These are phyloP conservation scores for Daldinia sp. DNA, from an alignment of 2,329 filamentous ascomycete species.

Conservation along the genomic window DNA sequence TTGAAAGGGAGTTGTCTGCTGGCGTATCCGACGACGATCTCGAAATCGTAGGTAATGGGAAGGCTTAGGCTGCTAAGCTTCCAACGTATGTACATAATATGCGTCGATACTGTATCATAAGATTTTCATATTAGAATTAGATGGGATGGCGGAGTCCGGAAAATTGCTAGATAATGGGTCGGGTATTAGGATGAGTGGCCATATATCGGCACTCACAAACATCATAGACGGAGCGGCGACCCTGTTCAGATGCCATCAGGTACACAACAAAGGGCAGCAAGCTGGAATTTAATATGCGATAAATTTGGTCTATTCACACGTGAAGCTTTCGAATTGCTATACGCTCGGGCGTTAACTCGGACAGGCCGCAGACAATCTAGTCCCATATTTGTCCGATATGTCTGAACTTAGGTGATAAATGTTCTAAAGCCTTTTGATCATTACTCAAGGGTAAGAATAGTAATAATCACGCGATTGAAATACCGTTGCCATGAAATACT, in stretches of 20 bases:
- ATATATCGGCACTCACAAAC: background rate
- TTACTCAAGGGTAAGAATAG: background rate
- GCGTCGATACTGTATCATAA: slow-evolving; percentile 9
- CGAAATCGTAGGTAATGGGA: slow-evolving; percentile 41
- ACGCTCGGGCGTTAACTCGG: too few species aligned
- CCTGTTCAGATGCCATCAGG: background rate
- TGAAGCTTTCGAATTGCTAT: too few species aligned
- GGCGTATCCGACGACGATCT: slow-evolving; percentile 42
- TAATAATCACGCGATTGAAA: background rate
- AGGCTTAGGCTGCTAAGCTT: slow-evolving; percentile 6
- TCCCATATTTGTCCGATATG: background rate
- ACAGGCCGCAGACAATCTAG: background rate
- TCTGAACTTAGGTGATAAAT: too few species aligned
- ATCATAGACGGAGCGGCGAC: background rate
- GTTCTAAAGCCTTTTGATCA: too few species aligned
- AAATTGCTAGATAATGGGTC: background rate
- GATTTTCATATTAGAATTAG: background rate
- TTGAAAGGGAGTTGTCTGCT: slow-evolving; percentile 43
- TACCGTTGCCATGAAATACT: background rate
- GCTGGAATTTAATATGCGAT: too few species aligned
- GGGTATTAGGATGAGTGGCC: background rate
- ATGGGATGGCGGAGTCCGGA: slow-evolving; percentile 11
- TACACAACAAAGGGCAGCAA: background rate
- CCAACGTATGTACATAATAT: slow-evolving; percentile 11
- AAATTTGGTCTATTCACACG: background rate